These are phyloP conservation scores for Nothopassalora personata DNA, from an alignment of 2,329 filamentous ascomycete species.

Conservation along the genomic window DNA sequence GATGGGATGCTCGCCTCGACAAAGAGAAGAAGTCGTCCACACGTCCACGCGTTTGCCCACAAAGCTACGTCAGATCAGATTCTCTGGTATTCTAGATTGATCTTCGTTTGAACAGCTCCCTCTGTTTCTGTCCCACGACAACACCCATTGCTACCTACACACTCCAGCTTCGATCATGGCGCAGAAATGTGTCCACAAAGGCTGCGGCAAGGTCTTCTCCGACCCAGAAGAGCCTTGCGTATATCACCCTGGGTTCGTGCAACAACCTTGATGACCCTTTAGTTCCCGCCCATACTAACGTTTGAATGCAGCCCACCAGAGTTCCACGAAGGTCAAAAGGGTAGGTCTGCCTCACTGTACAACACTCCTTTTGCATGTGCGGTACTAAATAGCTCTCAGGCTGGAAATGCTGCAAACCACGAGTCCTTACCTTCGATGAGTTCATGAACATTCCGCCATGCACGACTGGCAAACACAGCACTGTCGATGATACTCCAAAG, in stretches of 20 bases:
- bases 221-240: slow-evolving; percentile 77
- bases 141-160: background rate
- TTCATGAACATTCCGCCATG: slow-evolving; percentile 91
- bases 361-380: background rate
- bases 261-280: slow-evolving; percentile 12
- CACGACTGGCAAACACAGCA: slow-evolving; percentile 87
- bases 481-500: slow-evolving; percentile 65
- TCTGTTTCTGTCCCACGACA: background rate
- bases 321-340: slow-evolving; percentile 98
- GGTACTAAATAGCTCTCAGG: slow-evolving; percentile 49
- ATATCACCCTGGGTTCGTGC: slow-evolving; percentile 61
- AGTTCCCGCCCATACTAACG: slow-evolving; percentile 7
- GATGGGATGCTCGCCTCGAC: background rate
- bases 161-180: slow-evolving; percentile 47
- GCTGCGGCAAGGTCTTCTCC: slow-evolving; percentile 83
- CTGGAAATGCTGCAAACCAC: slow-evolving; percentile 98
- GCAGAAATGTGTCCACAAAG: slow-evolving; percentile 91
- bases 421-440: slow-evolving; percentile 95
- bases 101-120: background rate
- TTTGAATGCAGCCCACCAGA: slow-evolving; percentile 50
- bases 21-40: background rate
- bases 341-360: slow-evolving; percentile 46
- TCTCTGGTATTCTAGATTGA: slow-evolving; percentile 1
- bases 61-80: background rate
- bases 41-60: background rate